Evolutionary conservation across 306 rosid genomes (phyloP), one percentile per base, ranked within the genome.

Genomic region (Cicer pinnatifidum): DNA sequence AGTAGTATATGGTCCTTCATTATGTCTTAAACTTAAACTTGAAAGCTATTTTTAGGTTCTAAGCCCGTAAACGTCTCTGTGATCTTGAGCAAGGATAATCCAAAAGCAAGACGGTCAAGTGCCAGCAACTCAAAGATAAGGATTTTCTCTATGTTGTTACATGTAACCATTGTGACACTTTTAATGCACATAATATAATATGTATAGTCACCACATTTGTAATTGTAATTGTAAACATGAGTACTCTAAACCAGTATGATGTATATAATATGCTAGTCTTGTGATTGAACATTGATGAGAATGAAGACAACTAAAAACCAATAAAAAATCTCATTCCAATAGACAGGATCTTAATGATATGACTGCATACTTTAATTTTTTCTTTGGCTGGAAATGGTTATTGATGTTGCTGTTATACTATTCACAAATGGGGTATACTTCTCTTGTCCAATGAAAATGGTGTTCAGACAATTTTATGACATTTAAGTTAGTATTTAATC

Each of bases 1-100:
- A 40, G 28, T 47, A 68, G 3, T 76, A 64, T 65, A 46, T 28
- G 40, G 41, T 46, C n/a, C 50, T 15, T 48, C 60, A 37, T 12
- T 39, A 19, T 64, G 12, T 59, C 64, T 78, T 54, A 38, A 51
- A 40, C 64, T 78, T 54, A 38, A 51, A 40, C 7, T 60, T 20
- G 5, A n/a, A 9, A 44, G 9, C 40, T 82, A 23, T 28, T 68
- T 12, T 33, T 16, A 94, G 98, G 98, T 80, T 91, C 97, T 13
- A 23, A 50, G 80, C 68, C 95, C 1, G 98, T 94, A 67, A 94
- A 94, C 44, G 97, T 94, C 60, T 91, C 98, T 0, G 86, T 88
- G 80, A 81, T 95, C 56, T 72, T 84, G 11, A 85, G 87, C 86
- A 91, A 88, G 87, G 96, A 92, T 45, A 89, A 89, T 80, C 90